Base-by-base conservation (phyloP, 2,329 filamentous ascomycete genomes). In the Sporothrix euskadiensis region DNA sequence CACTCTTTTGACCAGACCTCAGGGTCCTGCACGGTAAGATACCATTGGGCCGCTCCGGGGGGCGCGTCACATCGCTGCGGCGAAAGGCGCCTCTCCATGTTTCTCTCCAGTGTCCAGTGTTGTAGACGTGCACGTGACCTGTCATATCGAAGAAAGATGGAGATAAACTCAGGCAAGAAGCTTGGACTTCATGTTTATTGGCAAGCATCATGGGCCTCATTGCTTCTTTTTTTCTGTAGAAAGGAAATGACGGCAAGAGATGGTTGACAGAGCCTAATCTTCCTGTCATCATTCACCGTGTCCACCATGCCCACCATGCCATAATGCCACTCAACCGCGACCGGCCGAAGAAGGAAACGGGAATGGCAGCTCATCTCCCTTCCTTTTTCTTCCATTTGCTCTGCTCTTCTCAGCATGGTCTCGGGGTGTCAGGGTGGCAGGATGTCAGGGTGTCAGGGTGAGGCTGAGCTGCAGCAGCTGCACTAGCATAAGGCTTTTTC, bases 401-500 rank as follows among this genome's bases (percentile, higher is more conserved):
- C 22, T 26, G 41, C 65, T 68, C 44, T 68, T 39, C 61, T 65
- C 39, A 65, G 59, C 63, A 47, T 12, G 44, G 44, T 49, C 14
- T 49, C 44, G 19, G 4, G 59, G 22, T 32, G 63, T 26, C 26
- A 47, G 47, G 44, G 44, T 49, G 44, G 16, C 44, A 49, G 4
- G 59, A 12, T 32, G 63, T 26, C 26, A 47, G 47, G 44, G 44
- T 49, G 44, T 49, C 44, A 49, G 4, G 59, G 22, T 32, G 63
- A 35, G 65, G 65, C 65, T 68, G 32, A 52, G 65, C 44, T 49
- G 41, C 44, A 52, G 65, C 6, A 12, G 26, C 22, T 35, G 41
- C 44, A 52, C 30, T 52, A 68, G 65, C 65, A 35, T 35, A 68
- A 68, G 65, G 65, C 65, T 52, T 68, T 52, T 68, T 49, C 4